These are phyloP conservation scores for Pseudopithomyces chartarum DNA, from an alignment of 2,329 filamentous ascomycete genomes.

Conservation along the genomic window DNA sequence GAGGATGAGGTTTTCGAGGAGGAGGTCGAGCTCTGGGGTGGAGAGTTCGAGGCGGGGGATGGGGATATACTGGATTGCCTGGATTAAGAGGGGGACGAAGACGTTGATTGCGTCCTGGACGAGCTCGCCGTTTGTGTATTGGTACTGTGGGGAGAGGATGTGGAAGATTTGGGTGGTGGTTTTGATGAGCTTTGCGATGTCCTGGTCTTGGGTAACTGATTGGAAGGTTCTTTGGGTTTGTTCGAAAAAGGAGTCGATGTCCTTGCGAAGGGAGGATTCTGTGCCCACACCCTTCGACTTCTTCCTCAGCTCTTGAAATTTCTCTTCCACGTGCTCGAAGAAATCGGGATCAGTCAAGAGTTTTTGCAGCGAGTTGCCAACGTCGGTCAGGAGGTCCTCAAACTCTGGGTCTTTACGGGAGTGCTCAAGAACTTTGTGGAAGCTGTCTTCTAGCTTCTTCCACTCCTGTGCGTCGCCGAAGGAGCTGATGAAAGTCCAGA, in stretches of 20 bases:
- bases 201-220: constrained; percentile 72
- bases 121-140: constrained; percentile 71
- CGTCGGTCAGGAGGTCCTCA: constrained; percentile 73
- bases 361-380: constrained; percentile 76
- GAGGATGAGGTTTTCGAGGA: constrained; percentile 88
- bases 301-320: constrained; percentile 63
- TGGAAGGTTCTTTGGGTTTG: constrained; percentile 71
- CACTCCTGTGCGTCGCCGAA: constrained; percentile 78
- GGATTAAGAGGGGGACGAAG: constrained; percentile 77
- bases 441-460: constrained; percentile 72
- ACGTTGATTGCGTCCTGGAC: constrained; percentile 77
- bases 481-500: constrained; percentile 79
- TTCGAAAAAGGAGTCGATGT: constrained; percentile 72
- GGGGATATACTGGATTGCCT: constrained; percentile 82
- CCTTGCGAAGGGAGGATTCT: constrained; percentile 70
- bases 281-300: constrained; percentile 64
- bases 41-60: constrained; percentile 90
- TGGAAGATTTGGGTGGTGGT: constrained; percentile 71
- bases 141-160: constrained; percentile 69
- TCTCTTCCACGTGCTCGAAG: constrained; percentile 74
- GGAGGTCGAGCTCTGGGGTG: constrained; percentile 79
- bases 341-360: constrained; percentile 87
- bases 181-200: constrained; percentile 70
- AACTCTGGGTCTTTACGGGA: constrained; percentile 80
- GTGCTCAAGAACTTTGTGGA: constrained; percentile 74